Base-by-base conservation (phyloP, 805 yeast species). In the Sporopachydermia lactativora region DNA sequence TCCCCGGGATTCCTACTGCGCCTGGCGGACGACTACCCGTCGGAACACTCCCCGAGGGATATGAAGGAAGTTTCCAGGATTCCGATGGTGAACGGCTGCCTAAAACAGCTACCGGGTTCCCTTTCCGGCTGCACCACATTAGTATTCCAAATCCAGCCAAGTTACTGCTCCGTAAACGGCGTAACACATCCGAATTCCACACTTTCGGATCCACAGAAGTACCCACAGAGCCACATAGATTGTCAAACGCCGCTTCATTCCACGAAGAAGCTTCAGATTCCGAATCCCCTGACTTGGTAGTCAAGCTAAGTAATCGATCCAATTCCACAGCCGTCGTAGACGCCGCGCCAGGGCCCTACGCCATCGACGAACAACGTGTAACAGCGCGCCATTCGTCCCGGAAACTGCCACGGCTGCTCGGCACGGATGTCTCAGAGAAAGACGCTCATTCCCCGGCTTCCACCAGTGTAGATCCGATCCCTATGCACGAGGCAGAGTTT, bases 291-390 rank as follows among this genome's bases (percentile, higher is more conserved):
- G n/a, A n/a, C n/a, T 24, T 24, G n/a, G 31, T 24, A 8, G 31
- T 24, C n/a, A 8, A 24, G 31, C 31, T 24, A 24, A 24, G 31
- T 24, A 24, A 24, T n/a, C 8, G 31, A 24, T 8, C 31, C 31
- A 8, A 24, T 24, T 24, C 31, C 31, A 24, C 31, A 24, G 31
- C 31, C n/a, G 31, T 24, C 8, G 31, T 24, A 8, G 31, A 24
- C n/a, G 31, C 31, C 8, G 31, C 31, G n/a, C 31, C 31, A n/a
- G 31, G 31, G 8, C 31, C 31, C n/a, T 24, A 24, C n/a, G 31
- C 31, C n/a, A 24, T 24, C n/a, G 31, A 24, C n/a, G 31, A 24
- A 24, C 31, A 24, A 24, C 31, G 31, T 8, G 8, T 24, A 8
- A 24, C 8, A 8, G n/a, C 8, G 8, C 8, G 31, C n/a, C 13